A percentile compares a stretch with the other conserved stretches of the same genome.
Conservation (phyloP, 176 grass and related monocot genomes). For the Avena eriantha region DNA sequence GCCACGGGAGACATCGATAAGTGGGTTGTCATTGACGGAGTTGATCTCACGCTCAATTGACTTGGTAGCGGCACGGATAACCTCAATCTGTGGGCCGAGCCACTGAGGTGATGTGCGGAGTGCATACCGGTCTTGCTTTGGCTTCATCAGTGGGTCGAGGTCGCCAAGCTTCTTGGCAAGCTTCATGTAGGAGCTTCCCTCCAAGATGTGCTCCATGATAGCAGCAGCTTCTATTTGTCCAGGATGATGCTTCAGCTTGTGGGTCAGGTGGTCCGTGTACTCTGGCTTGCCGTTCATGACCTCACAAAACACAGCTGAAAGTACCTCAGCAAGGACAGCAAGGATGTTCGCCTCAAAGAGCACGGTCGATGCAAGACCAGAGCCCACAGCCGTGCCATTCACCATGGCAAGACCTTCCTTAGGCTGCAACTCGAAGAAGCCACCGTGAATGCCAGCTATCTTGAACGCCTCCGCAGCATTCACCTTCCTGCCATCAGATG, state of each 20-base stretch:
- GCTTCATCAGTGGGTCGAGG: conserved; percentile 76
- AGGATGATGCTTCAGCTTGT: conserved; percentile 52
- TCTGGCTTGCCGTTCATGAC: conserved; percentile 7
- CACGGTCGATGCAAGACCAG: conserved; percentile 70
- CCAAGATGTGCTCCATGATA: conserved; percentile 17
- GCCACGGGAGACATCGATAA: no score
- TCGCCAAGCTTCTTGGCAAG: conserved; percentile 71
- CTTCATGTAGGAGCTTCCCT: conserved; percentile 77
- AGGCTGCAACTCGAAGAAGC: conserved; percentile 64
- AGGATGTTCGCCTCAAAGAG: conserved; percentile 70
- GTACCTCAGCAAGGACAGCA: conserved; percentile 16
- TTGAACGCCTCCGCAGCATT: conserved; percentile 6
- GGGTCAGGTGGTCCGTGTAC: not conserved
- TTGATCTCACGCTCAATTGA: conserved; percentile 93
- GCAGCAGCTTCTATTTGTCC: conserved; percentile 74
- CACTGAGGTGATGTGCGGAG: conserved; percentile 85
- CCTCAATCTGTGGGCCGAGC: conserved; percentile 85
- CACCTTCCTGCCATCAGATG: not conserved
- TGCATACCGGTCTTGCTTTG: conserved; percentile 84
- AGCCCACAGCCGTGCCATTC: conserved; percentile 77
- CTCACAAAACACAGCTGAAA: conserved; percentile 6
- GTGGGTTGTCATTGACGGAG: conserved; percentile 38
- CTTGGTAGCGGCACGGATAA: conserved; percentile 75
- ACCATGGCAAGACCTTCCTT: conserved; percentile 83
- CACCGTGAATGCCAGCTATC: not conserved